These are phyloP conservation scores for Hypoxylon trugodes DNA, from an alignment of 495 filamentous ascomycete genomes.

Conservation along the genomic window DNA sequence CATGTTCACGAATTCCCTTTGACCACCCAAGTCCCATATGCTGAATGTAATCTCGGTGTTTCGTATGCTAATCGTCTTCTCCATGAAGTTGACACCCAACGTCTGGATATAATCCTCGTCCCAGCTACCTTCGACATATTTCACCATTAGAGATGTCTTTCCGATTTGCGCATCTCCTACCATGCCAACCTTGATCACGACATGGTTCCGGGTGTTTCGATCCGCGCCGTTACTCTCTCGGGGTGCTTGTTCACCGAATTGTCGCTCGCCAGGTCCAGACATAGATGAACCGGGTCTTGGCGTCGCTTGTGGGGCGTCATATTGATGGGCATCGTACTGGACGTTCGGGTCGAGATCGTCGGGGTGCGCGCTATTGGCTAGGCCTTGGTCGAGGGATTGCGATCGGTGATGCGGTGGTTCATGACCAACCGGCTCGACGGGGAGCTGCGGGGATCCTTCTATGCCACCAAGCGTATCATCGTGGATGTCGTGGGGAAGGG, in stretches of 20 bases:
- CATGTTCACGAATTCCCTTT: slow-evolving; percentile 99
- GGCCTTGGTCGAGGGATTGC: slow-evolving; percentile 51
- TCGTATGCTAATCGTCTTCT: slow-evolving; percentile 98
- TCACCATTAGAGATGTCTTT: slow-evolving; percentile 99
- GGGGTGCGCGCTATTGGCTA: slow-evolving; percentile 43
- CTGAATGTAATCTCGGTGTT: slow-evolving; percentile 99
- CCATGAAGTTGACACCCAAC: slow-evolving; percentile 99
- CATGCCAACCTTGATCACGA: slow-evolving; percentile 99
- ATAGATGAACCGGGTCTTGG: slow-evolving; percentile 61
- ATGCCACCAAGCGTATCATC: slow-evolving; percentile 53
- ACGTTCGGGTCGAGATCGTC: slow-evolving; percentile 51
- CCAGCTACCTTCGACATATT: slow-evolving; percentile 99
- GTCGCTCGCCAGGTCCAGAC: slow-evolving; percentile 50
- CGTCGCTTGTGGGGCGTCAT: slow-evolving; percentile 46
- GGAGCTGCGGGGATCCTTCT: slow-evolving; percentile 47
- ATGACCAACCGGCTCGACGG: slow-evolving; percentile 27
- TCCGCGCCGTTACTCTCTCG: slow-evolving; percentile 50
- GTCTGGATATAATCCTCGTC: slow-evolving; percentile 99
- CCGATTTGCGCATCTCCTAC: slow-evolving; percentile 99
- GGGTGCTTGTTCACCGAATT: slow-evolving; percentile 40
- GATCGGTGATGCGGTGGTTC: slow-evolving; percentile 46
- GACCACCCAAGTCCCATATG: slow-evolving; percentile 98
- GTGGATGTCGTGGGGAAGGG: slow-evolving; percentile 41
- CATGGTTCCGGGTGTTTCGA: slow-evolving; percentile 75
- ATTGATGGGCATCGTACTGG: slow-evolving; percentile 53